These are phyloP conservation scores for Jimgerdemannia lactiflua DNA, from an alignment of 192 early-diverging fungal genomes.

Conservation along the genomic window DNA sequence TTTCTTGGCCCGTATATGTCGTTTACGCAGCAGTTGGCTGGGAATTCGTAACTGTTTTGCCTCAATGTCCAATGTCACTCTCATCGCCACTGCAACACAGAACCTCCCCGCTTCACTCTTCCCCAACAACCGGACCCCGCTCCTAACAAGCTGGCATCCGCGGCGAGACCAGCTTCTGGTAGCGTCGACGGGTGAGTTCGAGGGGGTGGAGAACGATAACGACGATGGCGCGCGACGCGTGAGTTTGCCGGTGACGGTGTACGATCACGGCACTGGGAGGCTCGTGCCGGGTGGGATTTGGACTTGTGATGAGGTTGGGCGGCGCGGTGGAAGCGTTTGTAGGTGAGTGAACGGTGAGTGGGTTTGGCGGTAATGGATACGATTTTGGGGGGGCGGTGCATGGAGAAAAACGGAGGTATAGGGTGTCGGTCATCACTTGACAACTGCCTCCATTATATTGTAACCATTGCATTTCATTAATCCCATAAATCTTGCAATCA, in stretches of 20 bases:
- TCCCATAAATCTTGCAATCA: not conserved
- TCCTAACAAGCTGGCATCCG: not conserved
- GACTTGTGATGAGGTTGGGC: not conserved
- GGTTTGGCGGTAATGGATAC: no score
- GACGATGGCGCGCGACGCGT: not conserved
- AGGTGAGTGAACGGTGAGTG: not conserved
- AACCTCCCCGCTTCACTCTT: not conserved
- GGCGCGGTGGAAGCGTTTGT: not conserved
- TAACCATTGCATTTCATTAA: no score
- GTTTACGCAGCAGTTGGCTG: no score
- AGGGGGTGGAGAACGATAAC: not conserved
- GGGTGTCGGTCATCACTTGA: not conserved
- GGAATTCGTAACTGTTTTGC: no score
- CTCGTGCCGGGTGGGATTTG: not conserved
- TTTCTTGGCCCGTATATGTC: not conserved
- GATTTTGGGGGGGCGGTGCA: no score
- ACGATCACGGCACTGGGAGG: not conserved
- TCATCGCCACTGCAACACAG: not conserved
- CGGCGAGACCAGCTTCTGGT: not conserved
- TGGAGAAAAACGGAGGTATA: not conserved
- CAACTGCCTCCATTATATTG: no score
- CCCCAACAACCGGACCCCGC: not conserved
- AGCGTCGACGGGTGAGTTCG: not conserved
- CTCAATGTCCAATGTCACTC: not conserved
- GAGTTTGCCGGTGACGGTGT: not conserved